Evolutionary conservation across 164 flowering plant genomes (phyloP), one percentile per base, ranked within the genome.

Genomic region (Paratinospora sagittata): DNA sequence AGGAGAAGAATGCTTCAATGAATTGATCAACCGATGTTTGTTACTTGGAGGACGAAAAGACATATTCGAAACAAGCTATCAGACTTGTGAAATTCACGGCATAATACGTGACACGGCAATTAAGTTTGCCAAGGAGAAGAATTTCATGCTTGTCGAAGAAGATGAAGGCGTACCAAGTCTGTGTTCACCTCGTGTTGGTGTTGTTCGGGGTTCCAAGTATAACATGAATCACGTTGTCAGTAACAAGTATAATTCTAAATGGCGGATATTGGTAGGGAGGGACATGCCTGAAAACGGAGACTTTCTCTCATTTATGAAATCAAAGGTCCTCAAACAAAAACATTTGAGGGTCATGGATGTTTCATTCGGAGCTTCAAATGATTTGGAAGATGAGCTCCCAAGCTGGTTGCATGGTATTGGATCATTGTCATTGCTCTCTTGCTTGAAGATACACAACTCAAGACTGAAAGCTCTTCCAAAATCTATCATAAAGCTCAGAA

Each of bases 21-120:
- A 52, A 33, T 49, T 69, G 36, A 52, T 58, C 24, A 47, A n/a
- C 12, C 63, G 47, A 7, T 57, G 72, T 69, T 69, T 69, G 37
- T 26, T 69, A 16, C 45, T 55, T 6, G 64, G 43, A 1, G 47
- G 30, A 17, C 27, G 36, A 3, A 21, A 19, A 24, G 72, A 69
- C 16, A 9, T 17, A 8, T 69, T 34, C 16, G 47, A 21, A 55
- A 58, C n/a, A 33, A 10, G 19, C 8, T 55, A 33, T 30, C 24
- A 16, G 17, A 16, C 12, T 27, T 69, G 27, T 23, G 11, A n/a
- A 55, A n/a, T 69, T 10, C 72, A 69, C 33, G 64, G 37, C 34
- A 34, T 57, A 30, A 30, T 69, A 17, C 26, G 30, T 1, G 33
- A 34, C 2, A 58, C 21, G 49, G 1, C 33, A 16, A 69, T 34